phyloP scores from a whole-genome alignment of 2,329 filamentous ascomycete species.

The Venturia asperata region DNA sequence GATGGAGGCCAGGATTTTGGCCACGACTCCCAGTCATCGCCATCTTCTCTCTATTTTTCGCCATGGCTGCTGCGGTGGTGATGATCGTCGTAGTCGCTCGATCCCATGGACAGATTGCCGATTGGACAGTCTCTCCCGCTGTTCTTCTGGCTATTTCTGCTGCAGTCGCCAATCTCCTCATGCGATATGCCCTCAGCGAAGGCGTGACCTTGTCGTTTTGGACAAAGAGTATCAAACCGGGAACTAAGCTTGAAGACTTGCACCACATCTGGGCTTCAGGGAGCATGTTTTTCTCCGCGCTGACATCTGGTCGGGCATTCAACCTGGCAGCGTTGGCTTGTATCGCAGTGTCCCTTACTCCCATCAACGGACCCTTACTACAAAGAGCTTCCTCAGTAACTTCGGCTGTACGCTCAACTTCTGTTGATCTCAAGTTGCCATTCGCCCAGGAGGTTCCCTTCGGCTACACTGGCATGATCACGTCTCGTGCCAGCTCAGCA shows the following conservation, averaged over 20 bases:
- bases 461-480: constrained; percentile 11
- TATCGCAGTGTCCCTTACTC: constrained; percentile 4
- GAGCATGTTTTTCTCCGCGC: neutral
- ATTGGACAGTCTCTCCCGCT: constrained; percentile 4
- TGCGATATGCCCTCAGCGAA: constrained; percentile 1
- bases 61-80: neutral
- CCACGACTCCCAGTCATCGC: neutral
- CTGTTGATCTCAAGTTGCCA: neutral
- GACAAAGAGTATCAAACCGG: neutral
- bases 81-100: neutral
- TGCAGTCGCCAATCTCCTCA: neutral
- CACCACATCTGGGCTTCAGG: constrained; percentile 6
- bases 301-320: neutral
- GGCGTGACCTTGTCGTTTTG: neutral
- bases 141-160: constrained; percentile 12
- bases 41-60: neutral
- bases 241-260: neutral
- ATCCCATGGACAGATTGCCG: neutral
- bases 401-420: neutral
- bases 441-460: neutral
- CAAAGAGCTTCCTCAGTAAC: constrained; percentile 1
- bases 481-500: neutral
- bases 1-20: constrained; percentile 9
- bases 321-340: constrained; percentile 3
- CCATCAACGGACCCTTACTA: constrained; percentile 10